Percentiles rank a stretch among this genome's conserved stretches.
These are phyloP conservation scores for Aphanomyces cochlioides DNA, from an alignment of 352 stramenopile species.

Conservation along the genomic window DNA sequence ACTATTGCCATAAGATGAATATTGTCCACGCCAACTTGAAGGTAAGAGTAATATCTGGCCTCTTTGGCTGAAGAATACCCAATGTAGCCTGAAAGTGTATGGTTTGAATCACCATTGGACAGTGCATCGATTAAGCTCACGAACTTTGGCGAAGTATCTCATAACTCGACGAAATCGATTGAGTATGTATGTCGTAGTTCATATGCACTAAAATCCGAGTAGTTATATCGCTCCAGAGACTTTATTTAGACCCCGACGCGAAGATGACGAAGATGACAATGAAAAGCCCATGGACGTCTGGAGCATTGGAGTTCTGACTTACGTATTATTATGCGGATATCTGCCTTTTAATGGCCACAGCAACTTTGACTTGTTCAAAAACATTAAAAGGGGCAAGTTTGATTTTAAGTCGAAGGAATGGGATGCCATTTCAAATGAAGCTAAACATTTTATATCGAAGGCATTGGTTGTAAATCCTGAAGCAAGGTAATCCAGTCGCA, in stretches of 20 bases:
- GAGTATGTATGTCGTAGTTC: slow-evolving; percentile 1
- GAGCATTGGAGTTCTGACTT: slow-evolving; percentile 83
- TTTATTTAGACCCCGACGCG: neutral
- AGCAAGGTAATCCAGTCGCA: slow-evolving; percentile 42
- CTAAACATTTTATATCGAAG: slow-evolving; percentile 84
- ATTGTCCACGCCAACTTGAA: slow-evolving; percentile 21
- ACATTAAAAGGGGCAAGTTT: slow-evolving; percentile 84
- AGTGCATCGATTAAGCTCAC: slow-evolving; percentile 14
- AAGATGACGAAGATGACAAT: slow-evolving; percentile 44
- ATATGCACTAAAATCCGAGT: neutral
- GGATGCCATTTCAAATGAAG: slow-evolving; percentile 84
- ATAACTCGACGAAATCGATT: neutral
- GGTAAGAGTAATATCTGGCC: neutral
- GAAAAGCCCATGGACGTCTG: slow-evolving; percentile 81
- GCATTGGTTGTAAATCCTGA: slow-evolving; percentile 82
- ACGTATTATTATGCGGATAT: slow-evolving; percentile 86
- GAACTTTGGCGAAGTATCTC: neutral
- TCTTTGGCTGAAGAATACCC: neutral
- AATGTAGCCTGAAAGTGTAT: slow-evolving; percentile 19
- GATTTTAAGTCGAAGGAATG: slow-evolving; percentile 86
- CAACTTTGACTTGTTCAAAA: slow-evolving; percentile 88
- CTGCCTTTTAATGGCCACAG: slow-evolving; percentile 92
- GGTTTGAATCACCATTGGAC: neutral
- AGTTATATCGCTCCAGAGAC: slow-evolving; percentile 22
- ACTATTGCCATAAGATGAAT: neutral